phyloP scores from a whole-genome alignment of 2,329 filamentous ascomycete species.

The Colletotrichum sp. region DNA sequence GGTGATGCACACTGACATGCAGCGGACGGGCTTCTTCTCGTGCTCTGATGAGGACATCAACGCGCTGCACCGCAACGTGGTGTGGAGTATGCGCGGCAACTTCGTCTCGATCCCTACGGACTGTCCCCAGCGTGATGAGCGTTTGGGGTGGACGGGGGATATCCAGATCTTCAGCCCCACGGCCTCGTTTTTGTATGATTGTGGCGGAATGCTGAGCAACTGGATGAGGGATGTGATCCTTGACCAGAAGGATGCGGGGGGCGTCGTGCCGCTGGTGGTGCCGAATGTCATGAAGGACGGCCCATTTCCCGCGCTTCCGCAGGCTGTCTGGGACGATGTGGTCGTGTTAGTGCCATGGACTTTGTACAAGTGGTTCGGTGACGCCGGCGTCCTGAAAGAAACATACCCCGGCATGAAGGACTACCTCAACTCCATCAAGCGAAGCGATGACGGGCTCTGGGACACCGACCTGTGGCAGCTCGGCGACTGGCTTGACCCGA shows the following conservation, averaged over 20 bases:
- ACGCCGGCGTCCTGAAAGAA: slow-evolving; percentile 35
- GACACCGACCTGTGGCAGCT: slow-evolving; percentile 37
- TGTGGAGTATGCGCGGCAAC: slow-evolving; percentile 63
- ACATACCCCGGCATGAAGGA: slow-evolving; percentile 43
- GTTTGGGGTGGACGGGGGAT: slow-evolving; percentile 59
- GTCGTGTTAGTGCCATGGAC: slow-evolving; percentile 44
- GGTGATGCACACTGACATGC: slow-evolving; percentile 57
- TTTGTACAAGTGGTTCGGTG: slow-evolving; percentile 41
- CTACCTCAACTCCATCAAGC: slow-evolving; percentile 41
- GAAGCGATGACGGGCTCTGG: slow-evolving; percentile 43
- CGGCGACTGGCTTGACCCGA: slow-evolving; percentile 55
- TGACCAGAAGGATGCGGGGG: slow-evolving; percentile 35
- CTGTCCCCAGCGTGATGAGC: slow-evolving; percentile 60
- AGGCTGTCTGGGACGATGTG: slow-evolving; percentile 48
- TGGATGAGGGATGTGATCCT: slow-evolving; percentile 53
- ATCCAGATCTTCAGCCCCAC: slow-evolving; percentile 54
- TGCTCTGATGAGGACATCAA: slow-evolving; percentile 58
- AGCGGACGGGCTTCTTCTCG: slow-evolving; percentile 51
- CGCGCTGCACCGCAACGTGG: slow-evolving; percentile 56
- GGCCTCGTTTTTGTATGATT: slow-evolving; percentile 58
- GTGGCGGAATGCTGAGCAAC: slow-evolving; percentile 49
- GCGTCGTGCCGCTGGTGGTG: slow-evolving; percentile 35
- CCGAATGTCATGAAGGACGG: slow-evolving; percentile 30
- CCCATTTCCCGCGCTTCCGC: slow-evolving; percentile 25
- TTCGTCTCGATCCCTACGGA: slow-evolving; percentile 63